Base-by-base conservation (phyloP, 2,329 filamentous ascomycete genomes). In the Penicillium sp. region DNA sequence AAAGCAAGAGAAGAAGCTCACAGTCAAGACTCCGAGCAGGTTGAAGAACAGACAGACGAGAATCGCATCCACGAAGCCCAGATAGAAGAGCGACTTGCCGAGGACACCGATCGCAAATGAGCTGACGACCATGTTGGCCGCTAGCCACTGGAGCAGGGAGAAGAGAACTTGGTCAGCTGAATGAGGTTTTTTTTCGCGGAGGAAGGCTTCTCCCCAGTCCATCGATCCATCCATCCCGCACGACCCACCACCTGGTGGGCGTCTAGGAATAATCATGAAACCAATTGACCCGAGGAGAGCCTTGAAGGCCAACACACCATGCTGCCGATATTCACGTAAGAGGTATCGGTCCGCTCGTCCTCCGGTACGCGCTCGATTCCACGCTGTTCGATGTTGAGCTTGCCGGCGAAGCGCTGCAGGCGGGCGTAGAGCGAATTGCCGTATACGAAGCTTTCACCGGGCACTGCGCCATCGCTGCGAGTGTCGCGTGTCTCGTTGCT, bases 1-100 rank as follows among this genome's bases (percentile, higher is more conserved):
- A 61, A 90, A 88, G 13, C 81, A 86, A 2, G 84, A 86, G 73
- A 90, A 90, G 69, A 84, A 88, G 62, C 81, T 85, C 12, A 88
- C 86, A 0, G 86, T 84, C 42, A 83, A 62, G 42, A 85, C 77
- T n/a, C 84, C 85, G 8, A 91, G 72, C 4, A 88, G 63, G 59
- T 90, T 90, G 72, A 90, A 80, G 69, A 90, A 87, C 45, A 91
- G 66, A 50, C 86, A 83, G 29, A 83, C 79, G 39, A 91, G 70
- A 32, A 86, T 80, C 6, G 83, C 81, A 60, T 91, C 88, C 42
- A 84, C 73, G 56, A 88, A 90, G 8, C 86, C 85, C 7, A 91
- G 76, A 7, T 69, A 68, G 68, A 88, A 90, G 25, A 87, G 68
- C 7, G 82, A 77, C n/a, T 82, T 76, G 1, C 80, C 83, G 5